Base-by-base conservation (phyloP, 148 eudicot genomes). In the Chenopodium album region DNA sequence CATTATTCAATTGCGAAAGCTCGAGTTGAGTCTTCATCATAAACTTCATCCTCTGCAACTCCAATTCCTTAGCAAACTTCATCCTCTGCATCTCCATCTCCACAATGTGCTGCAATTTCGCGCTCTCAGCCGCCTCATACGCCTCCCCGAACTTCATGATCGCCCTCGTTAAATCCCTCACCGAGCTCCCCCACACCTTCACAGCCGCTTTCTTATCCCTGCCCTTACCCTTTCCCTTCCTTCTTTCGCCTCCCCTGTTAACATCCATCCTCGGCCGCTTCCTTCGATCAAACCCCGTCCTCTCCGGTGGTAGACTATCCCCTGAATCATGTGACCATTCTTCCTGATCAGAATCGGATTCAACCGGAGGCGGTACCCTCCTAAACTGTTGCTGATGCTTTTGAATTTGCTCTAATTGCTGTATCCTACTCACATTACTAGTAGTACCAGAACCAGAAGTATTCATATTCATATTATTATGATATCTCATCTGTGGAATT, bases 71-170 rank as follows among this genome's bases (percentile, higher is more conserved):
- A 1, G 92, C 86, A 84, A 94, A 94, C 84, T 92, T 93, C 97
- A 94, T 93, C 87, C 97, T 88, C 84, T 92, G 92, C 91, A 89
- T 91, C 91, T 92, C 97, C 92, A 94, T 90, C 87, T 91, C 97
- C 87, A 93, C 93, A 89, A 93, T 34, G 79, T 94, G 95, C 88
- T 93, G 86, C 87, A 93, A 73, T 81, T 94, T 94, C 2, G 91
- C 78, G 48, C 86, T 93, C 90, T 94, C 98, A 0, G 94, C 92
- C 28, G 84, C 82, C 85, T 94, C 95, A 56, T 94, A 94, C 34
- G 92, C 90, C 76, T 93, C 98, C 34, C 97, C 97, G 1, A 94
- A 93, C 82, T 90, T 93, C 76, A 92, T 26, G 28, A 94, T 90
- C 56, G 97, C 95, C 82, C 76, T 84, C 1, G 94, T 90, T 80